phyloP scores from a whole-genome alignment of 257 asterid species.

The Solanum gandarillasii region DNA sequence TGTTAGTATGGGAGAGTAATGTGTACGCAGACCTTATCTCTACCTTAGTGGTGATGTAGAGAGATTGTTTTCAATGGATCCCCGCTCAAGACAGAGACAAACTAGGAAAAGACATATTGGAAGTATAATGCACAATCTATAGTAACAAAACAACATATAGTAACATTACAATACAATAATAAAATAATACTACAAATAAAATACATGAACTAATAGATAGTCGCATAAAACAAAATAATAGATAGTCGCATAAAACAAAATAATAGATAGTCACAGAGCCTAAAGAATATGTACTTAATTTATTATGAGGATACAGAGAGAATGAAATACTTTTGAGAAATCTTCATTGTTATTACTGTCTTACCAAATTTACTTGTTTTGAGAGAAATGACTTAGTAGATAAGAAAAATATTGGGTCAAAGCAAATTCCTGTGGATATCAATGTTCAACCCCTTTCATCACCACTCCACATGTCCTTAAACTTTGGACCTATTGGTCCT shows the following conservation, averaged over 20 bases:
- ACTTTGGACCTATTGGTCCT: conserved; percentile 28
- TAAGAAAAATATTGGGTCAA: background rate
- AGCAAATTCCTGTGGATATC: background rate
- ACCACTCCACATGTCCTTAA: conserved; percentile 19
- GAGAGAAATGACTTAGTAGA: background rate
- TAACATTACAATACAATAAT: background rate
- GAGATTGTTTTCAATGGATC: background rate
- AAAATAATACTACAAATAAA: no score
- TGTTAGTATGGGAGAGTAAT: background rate
- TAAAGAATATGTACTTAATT: background rate
- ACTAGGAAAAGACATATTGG: background rate
- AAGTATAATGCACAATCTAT: background rate
- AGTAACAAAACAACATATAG: background rate
- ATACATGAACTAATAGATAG: background rate
- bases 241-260: background rate
- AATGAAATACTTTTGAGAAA: background rate
- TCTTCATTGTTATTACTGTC: background rate
- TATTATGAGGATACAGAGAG: background rate
- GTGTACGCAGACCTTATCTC: background rate
- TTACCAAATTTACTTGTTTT: background rate
- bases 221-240: no score
- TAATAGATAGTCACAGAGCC: background rate
- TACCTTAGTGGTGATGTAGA: background rate
- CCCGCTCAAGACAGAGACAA: background rate
- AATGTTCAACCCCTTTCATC: conserved; percentile 16